Conservation (phyloP, 768 basidiomycete genomes). For the Obba rivulosa region DNA sequence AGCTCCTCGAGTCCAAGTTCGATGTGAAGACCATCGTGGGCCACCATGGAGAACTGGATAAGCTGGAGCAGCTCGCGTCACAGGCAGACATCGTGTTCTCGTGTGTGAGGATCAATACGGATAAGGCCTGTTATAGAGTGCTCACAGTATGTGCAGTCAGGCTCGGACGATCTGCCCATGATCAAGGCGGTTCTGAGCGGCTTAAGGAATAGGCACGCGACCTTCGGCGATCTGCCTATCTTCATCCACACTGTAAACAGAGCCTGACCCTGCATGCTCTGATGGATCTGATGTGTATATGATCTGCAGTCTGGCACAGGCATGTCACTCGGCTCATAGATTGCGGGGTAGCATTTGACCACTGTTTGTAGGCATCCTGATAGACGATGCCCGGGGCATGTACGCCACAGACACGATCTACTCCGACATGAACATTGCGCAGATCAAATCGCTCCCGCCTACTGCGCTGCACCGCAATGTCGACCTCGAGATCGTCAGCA, state of each 20-base stretch:
- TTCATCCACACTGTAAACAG: background rate
- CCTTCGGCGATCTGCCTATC: conserved; percentile 28
- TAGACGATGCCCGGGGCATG: conserved; percentile 40
- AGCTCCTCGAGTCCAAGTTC: conserved; percentile 14
- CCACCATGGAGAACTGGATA: conserved; percentile 25
- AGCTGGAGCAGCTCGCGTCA: conserved; percentile 35
- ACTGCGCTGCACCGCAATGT: conserved; percentile 45
- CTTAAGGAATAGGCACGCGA: conserved; percentile 37
- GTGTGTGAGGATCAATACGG: background rate
- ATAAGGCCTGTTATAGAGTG: background rate
- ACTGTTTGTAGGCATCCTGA: conserved; percentile 31
- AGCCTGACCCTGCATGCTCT: background rate
- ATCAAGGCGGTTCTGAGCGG: conserved; percentile 46
- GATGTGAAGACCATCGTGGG: conserved; percentile 18
- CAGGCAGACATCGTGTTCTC: conserved; percentile 35
- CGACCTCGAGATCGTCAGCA: conserved; percentile 41
- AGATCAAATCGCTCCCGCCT: conserved; percentile 38
- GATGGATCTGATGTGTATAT: too few relatives aligned
- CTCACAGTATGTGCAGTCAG: conserved; percentile 27
- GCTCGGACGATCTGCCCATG: conserved; percentile 41
- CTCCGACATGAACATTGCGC: conserved; percentile 41
- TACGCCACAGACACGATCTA: conserved; percentile 35
- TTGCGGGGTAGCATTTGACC: too few relatives aligned
- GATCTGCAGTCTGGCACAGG: conserved; percentile 8
- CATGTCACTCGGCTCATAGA: background rate